Base-by-base conservation (phyloP, 768 basidiomycete genomes). In the Tephrocybe rancida region DNA sequence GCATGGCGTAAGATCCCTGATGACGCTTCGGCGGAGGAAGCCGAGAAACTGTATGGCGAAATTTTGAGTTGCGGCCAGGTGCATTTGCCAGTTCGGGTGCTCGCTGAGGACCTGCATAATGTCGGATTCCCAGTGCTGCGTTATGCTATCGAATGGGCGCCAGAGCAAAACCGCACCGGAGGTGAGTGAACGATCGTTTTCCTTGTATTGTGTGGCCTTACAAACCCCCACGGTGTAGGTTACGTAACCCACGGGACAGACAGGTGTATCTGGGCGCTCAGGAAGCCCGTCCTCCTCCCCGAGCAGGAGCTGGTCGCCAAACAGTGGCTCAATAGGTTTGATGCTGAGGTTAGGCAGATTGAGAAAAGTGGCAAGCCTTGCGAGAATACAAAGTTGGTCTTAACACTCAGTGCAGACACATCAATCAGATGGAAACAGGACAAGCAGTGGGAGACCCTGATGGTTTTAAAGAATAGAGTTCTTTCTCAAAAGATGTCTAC, bases 191-290 rank as follows among this genome's bases (percentile, higher is more conserved):
- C 21, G 1, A 9, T 25, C 2, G 24, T 19, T 39, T 1, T 8
- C 16, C 1, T 5, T 30, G 9, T 3, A 14, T 37, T 16, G 10
- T 16, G n/a, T 37, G 10, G 35, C 16, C 35, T 30, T 5, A 9
- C 35, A 9, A 14, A 25, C 24, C 35, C 10, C 22, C 9, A 44
- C 7, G 19, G 18, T 19, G 2, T 47, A 89, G 87, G 86, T 1
- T 82, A 84, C 49, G 84, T 90, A 5, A 89, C 87, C 0, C 90
- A 92, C 59, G 87, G 72, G 5, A 80, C 81, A 7, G 90, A 92
- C 59, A 74, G 84, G 5, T 54, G 70, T 24, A 47, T 90, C 14
- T 91, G 88, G 83, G 76, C 84, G 1, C 70, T 90, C 14, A 76
- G 83, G 5, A 55, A 75, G 0, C 80, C 84, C 4, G 64, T 61